A percentile compares a stretch with the other conserved stretches of the same genome.
Evolutionary conservation across 2,329 filamentous ascomycete genomes (phyloP).

Genomic region (Neodidymelliopsis sp.): DNA sequence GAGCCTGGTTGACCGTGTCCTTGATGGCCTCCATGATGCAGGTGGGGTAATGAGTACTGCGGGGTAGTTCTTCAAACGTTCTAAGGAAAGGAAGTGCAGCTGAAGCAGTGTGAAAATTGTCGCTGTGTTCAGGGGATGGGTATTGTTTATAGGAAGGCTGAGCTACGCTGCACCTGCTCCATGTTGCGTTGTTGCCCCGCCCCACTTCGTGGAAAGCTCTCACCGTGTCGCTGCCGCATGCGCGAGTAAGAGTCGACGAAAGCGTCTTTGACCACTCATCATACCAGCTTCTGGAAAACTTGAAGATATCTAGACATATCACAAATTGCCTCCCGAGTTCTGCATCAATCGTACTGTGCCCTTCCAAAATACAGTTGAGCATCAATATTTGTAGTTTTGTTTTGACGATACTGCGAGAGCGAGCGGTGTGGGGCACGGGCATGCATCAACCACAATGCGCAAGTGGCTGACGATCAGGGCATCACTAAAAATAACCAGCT

Average conservation of each 20-base stretch:
- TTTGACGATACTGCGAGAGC: constrained; percentile 1
- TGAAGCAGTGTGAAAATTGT: constrained; percentile 4
- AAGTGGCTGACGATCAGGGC: constrained; percentile 33
- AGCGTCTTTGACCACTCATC: no score
- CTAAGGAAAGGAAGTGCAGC: constrained; percentile 18
- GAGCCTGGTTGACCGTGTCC: constrained; percentile 50
- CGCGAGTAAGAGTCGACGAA: neutral
- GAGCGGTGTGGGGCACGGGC: constrained; percentile 13
- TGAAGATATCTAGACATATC: no score
- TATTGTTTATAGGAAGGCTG: constrained; percentile 15
- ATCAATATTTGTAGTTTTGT: neutral
- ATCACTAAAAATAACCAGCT: constrained; percentile 39
- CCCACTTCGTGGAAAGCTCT: constrained; percentile 36
- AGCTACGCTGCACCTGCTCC: constrained; percentile 27
- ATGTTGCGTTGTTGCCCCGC: constrained; percentile 34
- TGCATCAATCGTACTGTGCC: no score
- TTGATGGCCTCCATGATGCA: constrained; percentile 54
- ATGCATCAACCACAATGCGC: constrained; percentile 22
- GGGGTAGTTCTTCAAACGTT: constrained; percentile 20
- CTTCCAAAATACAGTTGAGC: no score
- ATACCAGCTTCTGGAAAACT: no score
- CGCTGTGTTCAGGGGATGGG: constrained; percentile 3
- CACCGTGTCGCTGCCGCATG: constrained; percentile 35
- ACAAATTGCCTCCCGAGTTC: no score
- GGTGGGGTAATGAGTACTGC: constrained; percentile 33